phyloP scores from a whole-genome alignment of 495 filamentous ascomycete species.

The Neurospora hispaniola region DNA sequence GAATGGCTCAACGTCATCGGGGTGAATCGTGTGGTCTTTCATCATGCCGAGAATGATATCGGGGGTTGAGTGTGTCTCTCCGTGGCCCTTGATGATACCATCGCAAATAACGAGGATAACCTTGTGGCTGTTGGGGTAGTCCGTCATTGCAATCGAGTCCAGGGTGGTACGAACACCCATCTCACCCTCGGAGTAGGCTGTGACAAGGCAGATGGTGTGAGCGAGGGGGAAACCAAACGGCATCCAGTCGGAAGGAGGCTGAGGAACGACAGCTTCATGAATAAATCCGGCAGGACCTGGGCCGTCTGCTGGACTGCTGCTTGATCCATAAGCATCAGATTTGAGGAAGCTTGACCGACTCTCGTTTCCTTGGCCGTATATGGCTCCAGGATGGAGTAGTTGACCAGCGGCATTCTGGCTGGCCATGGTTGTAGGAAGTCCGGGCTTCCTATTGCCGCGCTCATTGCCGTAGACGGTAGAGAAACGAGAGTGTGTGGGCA shows the following conservation, averaged over 20 bases:
- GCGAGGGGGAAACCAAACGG: constrained; percentile 93
- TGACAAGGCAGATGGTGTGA: constrained; percentile 88
- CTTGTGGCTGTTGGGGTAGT: constrained; percentile 99
- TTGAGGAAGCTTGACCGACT: constrained; percentile 48
- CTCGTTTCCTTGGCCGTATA: constrained; percentile 66
- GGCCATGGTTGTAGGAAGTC: constrained; percentile 82
- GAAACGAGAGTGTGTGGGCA: constrained; percentile 83
- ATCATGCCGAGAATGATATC: constrained; percentile 90
- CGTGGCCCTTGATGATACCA: constrained; percentile 93
- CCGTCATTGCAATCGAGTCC: constrained; percentile 93
- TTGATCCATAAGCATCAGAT: constrained; percentile 38
- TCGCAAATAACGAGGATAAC: constrained; percentile 93
- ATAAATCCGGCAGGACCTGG: constrained; percentile 87
- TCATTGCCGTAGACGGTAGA: constrained; percentile 75
- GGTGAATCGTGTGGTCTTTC: constrained; percentile 72
- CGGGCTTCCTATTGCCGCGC: constrained; percentile 40
- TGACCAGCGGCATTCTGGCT: constrained; percentile 80
- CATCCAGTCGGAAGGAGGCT: constrained; percentile 95
- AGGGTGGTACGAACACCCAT: constrained; percentile 87
- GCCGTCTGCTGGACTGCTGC: constrained; percentile 54
- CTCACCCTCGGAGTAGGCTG: constrained; percentile 94
- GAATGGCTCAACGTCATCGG: constrained; percentile 73
- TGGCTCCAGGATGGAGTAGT: constrained; percentile 56
- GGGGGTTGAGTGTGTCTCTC: constrained; percentile 77
- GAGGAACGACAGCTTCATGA: constrained; percentile 89